Evolutionary conservation across 2,329 filamentous ascomycete genomes (phyloP).

Genomic region (Ascochyta lentis): DNA sequence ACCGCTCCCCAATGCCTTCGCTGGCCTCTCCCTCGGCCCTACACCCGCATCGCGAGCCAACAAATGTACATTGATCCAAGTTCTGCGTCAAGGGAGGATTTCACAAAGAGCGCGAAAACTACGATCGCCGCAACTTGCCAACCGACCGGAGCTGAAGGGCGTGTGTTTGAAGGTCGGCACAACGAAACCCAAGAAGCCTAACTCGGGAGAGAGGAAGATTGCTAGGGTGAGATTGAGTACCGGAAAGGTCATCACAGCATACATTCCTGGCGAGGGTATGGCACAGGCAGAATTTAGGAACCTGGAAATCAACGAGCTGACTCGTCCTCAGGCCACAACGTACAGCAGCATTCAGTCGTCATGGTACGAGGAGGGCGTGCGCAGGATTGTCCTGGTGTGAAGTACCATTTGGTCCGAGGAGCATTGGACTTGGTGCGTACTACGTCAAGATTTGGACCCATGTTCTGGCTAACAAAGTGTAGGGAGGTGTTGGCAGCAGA

Average conservation of each 20-base stretch:
- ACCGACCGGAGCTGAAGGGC: constrained; percentile 86
- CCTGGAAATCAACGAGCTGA: constrained; percentile 16
- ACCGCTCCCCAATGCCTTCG: constrained; percentile 29
- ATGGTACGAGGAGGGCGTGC: constrained; percentile 89
- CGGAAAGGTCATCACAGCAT: constrained; percentile 86
- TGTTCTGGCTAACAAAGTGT: constrained; percentile 29
- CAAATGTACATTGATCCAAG: constrained; percentile 59
- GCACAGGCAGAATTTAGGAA: not conserved
- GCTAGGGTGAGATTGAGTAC: constrained; percentile 88
- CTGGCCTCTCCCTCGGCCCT: constrained; percentile 35
- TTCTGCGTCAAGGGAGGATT: constrained; percentile 73
- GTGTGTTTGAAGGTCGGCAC: constrained; percentile 95
- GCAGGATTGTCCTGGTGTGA: constrained; percentile 98
- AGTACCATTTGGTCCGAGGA: constrained; percentile 91
- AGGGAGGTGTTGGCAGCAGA: constrained; percentile 91
- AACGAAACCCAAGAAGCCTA: constrained; percentile 97
- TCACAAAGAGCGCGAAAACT: constrained; percentile 83
- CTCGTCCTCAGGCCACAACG: constrained; percentile 75
- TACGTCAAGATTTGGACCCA: not conserved
- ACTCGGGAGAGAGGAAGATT: constrained; percentile 95
- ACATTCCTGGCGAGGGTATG: constrained; percentile 90
- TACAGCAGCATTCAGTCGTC: constrained; percentile 98
- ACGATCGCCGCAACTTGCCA: constrained; percentile 81
- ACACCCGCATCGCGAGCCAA: constrained; percentile 50
- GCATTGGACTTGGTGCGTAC: constrained; percentile 86